phyloP scores from a whole-genome alignment of 495 filamentous ascomycete species.

The Lophiotrema nucula region DNA sequence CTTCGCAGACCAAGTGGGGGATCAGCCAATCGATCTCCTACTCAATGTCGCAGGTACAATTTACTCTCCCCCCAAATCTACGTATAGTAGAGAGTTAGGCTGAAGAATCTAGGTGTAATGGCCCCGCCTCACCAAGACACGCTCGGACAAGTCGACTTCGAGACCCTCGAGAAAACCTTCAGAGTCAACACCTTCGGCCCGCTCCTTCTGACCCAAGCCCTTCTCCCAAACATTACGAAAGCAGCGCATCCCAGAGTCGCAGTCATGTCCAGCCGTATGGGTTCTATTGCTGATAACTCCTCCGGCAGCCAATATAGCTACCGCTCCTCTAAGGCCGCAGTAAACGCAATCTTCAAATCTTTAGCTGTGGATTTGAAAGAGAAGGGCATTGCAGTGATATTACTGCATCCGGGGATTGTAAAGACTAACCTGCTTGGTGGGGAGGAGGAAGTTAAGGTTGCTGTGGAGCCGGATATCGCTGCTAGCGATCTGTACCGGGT shows the following conservation, averaged over 20 bases:
- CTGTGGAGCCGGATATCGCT: conserved; percentile 44
- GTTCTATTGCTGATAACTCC: conserved; percentile 50
- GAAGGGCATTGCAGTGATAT: conserved; percentile 36
- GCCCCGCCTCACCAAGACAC: conserved; percentile 29
- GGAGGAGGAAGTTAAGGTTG: conserved; percentile 22
- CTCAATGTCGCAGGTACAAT: conserved; percentile 39
- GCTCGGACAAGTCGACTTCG: conserved; percentile 23
- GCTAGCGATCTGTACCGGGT: conserved; percentile 43
- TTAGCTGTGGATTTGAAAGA: conserved; percentile 40
- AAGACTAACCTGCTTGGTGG: conserved; percentile 31
- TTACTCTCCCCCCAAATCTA: neutral
- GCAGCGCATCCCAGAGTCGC: conserved; percentile 24
- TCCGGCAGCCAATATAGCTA: conserved; percentile 75
- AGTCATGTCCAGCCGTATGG: conserved; percentile 43
- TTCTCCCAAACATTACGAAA: conserved; percentile 41
- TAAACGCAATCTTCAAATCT: conserved; percentile 43
- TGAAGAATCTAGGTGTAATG: conserved; percentile 34
- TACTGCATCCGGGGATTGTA: conserved; percentile 44
- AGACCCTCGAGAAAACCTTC: conserved; percentile 33
- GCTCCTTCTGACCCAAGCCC: conserved; percentile 42
- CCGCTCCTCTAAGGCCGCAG: conserved; percentile 63
- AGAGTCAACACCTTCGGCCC: conserved; percentile 41
- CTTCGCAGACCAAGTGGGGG: conserved; percentile 27
- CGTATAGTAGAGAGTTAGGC: neutral
- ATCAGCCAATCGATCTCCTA: conserved; percentile 35